Conservation (phyloP, 1,284 basidiomycete species). For the Caloboletus firmus region DNA sequence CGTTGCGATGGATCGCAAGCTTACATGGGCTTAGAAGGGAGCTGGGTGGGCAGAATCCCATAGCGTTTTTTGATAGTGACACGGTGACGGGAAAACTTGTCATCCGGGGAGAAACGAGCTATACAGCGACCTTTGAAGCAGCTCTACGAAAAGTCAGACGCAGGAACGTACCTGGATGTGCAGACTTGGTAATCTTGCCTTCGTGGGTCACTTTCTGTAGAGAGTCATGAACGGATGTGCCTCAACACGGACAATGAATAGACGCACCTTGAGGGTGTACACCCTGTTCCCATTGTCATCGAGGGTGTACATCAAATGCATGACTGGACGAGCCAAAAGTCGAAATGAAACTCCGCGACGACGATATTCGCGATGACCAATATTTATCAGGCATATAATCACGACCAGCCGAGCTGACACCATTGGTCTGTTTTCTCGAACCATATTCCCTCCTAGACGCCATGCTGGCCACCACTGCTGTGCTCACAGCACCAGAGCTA, state of each 20-base stretch:
- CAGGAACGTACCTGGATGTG: conserved; percentile 76
- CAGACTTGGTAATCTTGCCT: conserved; percentile 87
- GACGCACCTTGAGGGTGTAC: conserved; percentile 84
- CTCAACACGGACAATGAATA: not conserved
- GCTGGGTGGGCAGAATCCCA: conserved; percentile 83
- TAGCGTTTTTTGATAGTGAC: conserved; percentile 93
- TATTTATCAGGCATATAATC: not conserved
- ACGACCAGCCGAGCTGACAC: not conserved
- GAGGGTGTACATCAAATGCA: conserved; percentile 94
- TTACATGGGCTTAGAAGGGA: conserved; percentile 74
- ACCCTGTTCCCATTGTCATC: conserved; percentile 78
- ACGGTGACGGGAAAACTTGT: conserved; percentile 95
- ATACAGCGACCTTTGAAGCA: conserved; percentile 8
- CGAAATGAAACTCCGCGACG: conserved; percentile 21
- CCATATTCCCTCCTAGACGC: not conserved
- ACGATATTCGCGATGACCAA: not conserved
- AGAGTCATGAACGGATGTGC: conserved; percentile 7
- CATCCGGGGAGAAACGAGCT: conserved; percentile 97
- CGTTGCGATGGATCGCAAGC: not conserved
- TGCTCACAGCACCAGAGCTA: conserved; percentile 46
- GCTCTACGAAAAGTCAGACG: not conserved
- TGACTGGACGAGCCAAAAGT: conserved; percentile 36
- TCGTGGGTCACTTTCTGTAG: conserved; percentile 77
- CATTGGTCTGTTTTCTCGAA: not conserved
- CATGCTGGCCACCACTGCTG: conserved; percentile 40